phyloP scores from a whole-genome alignment of 495 filamentous ascomycete genomes.

The Daldinia childiae region DNA sequence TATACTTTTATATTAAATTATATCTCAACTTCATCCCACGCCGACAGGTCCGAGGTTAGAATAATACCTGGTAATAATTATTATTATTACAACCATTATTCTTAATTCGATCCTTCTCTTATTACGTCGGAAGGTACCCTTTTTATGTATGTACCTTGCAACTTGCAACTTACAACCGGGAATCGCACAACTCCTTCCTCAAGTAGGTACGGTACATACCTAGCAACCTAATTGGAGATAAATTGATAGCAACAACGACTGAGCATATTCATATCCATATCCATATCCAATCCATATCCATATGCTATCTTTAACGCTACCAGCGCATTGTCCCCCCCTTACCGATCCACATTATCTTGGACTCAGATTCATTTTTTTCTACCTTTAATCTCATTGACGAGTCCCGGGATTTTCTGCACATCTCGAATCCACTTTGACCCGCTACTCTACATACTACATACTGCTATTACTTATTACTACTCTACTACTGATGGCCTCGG shows the following conservation, averaged over 20 bases:
- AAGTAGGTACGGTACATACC: not conserved
- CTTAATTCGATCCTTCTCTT: not conserved
- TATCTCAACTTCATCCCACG: not conserved
- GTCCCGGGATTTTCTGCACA: not conserved
- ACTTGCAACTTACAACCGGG: not conserved
- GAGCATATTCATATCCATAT: too few relatives aligned
- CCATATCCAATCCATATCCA: too few relatives aligned
- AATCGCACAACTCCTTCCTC: constrained; percentile 2
- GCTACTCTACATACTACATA: not conserved
- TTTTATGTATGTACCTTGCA: not conserved
- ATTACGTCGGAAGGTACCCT: not conserved
- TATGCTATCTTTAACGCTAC: constrained; percentile 1
- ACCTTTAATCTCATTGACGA: not conserved
- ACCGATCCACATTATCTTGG: not conserved
- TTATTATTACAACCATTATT: constrained; percentile 10
- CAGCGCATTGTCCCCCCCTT: constrained; percentile 7
- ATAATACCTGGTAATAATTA: too few relatives aligned
- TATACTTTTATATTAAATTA: constrained; percentile 1
- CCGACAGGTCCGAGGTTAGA: not conserved
- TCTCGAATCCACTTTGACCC: not conserved
- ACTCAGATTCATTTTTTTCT: constrained; percentile 2
- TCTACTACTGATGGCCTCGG: constrained; percentile 32
- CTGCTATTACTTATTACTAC: not conserved
- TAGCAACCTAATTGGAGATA: not conserved
- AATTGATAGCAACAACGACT: constrained; percentile 3